Base-by-base conservation (phyloP, 116 monocot species). In the Phalaenopsis hybrid region DNA sequence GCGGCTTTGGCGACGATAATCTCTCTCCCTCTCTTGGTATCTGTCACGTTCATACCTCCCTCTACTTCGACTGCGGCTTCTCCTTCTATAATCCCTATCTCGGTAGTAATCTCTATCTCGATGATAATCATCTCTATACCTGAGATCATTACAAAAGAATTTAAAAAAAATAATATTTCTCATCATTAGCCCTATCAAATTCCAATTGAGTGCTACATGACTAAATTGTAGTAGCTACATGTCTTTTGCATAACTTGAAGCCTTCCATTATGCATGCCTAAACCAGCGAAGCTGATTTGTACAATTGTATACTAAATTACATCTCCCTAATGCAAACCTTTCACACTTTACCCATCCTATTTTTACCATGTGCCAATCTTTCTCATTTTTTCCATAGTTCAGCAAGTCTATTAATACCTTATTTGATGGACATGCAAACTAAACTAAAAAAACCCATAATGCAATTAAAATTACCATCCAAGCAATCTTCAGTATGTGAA, bases 11-110 rank as follows among this genome's bases (percentile, higher is more conserved):
- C 81, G 87, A 57, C 57, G 85, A 78, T 87, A 77, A 58, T 89
- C 88, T 55, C 84, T 87, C 4, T 91, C 95, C 77, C 84, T 80
- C 44, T 88, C 89, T 23, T 74, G n/a, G 34, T 88, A 83, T 72
- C 84, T 84, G 57, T 87, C 90, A 55, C 79, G 82, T 55, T 85
- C 91, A 85, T 86, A 86, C 69, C 95, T 87, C 9, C 67, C 90
- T 63, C 87, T 78, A 77, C 91, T 90, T 67, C 87, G 81, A 80
- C 91, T 90, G 21, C 90, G 89, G 51, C 93, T 88, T 44, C 88
- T 85, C 80, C 89, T 86, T 83, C 85, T 49, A 15, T 77, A 77
- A 51, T 77, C 77, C 81, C 84, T 89, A 49, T 89, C 95, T 59
- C 88, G 84, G 69, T 93, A 84, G 73, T 75, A 83, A 77, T 89